A percentile compares a stretch with the other conserved stretches of the same genome.
Conservation (phyloP, 176 grass and related monocot species). For the Zea luxurians region DNA sequence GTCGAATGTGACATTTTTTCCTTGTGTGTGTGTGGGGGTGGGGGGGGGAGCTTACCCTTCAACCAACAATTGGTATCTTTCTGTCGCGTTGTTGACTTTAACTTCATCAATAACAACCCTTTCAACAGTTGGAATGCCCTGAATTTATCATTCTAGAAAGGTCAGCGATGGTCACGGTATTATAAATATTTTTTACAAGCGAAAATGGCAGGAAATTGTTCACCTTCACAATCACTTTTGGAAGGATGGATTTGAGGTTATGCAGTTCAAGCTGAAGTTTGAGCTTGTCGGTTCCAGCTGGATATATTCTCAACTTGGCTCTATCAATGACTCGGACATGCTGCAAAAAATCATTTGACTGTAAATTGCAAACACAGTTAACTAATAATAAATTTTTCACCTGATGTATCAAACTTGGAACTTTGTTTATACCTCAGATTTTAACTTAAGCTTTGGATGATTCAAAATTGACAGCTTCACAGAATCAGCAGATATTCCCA, state of each 20-base stretch:
- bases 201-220: constrained; percentile 1
- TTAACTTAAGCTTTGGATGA: constrained; percentile 91
- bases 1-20: background rate
- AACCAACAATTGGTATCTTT: constrained; percentile 62
- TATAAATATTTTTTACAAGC: constrained; percentile 2
- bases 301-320: constrained; percentile 81
- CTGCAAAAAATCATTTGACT: constrained; percentile 40
- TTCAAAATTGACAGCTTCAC: constrained; percentile 81
- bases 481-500: constrained; percentile 62
- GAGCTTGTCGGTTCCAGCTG: constrained; percentile 63
- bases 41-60: constrained; percentile 64
- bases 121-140: constrained; percentile 90
- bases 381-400: background rate
- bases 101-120: constrained; percentile 66
- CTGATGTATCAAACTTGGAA: constrained; percentile 18
- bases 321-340: constrained; percentile 58
- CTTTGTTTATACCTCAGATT: constrained; percentile 63
- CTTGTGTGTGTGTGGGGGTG: background rate
- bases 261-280: constrained; percentile 83
- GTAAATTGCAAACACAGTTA: constrained; percentile 5
- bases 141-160: constrained; percentile 37
- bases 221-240: constrained; percentile 97
- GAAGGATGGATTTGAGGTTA: constrained; percentile 66
- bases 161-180: constrained; percentile 23
- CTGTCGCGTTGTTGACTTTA: background rate